Conservation (phyloP, 2,329 filamentous ascomycete genomes). For the Colletotrichum orchidophilum region DNA sequence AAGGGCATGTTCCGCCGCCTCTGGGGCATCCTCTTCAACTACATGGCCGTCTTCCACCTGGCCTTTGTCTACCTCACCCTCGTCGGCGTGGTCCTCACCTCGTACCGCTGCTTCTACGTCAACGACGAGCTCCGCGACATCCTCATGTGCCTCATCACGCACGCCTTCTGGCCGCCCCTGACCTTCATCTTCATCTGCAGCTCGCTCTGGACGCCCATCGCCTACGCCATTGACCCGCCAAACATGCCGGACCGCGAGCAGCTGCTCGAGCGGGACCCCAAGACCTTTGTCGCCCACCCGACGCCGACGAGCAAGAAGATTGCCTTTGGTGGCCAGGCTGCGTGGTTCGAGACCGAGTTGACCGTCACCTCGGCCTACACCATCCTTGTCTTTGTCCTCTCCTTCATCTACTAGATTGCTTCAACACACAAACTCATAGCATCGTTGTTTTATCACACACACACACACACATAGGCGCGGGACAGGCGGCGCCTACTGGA, state of each 20-base stretch:
- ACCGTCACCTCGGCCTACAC: slow-evolving; percentile 61
- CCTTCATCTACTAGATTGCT: slow-evolving; percentile 45
- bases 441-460: not conserved
- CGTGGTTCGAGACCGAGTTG: slow-evolving; percentile 66
- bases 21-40: slow-evolving; percentile 64
- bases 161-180: slow-evolving; percentile 70
- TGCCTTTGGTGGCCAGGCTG: slow-evolving; percentile 61
- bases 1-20: slow-evolving; percentile 64
- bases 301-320: slow-evolving; percentile 62
- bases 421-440: not conserved
- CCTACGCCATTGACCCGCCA: slow-evolving; percentile 69
- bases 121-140: slow-evolving; percentile 49
- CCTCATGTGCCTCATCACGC: slow-evolving; percentile 64
- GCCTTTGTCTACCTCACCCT: slow-evolving; percentile 63
- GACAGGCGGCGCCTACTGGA: slow-evolving; percentile 11
- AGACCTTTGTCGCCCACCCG: slow-evolving; percentile 63
- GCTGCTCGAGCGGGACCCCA: slow-evolving; percentile 62
- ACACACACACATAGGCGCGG: slow-evolving; percentile 8
- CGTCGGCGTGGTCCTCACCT: slow-evolving; percentile 58
- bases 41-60: slow-evolving; percentile 64
- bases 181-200: slow-evolving; percentile 65
- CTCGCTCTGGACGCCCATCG: slow-evolving; percentile 66
- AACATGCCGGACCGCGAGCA: slow-evolving; percentile 66
- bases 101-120: slow-evolving; percentile 58
- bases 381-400: slow-evolving; percentile 56